Percentiles rank a stretch among this genome's conserved stretches.
Conservation (phyloP, 768 basidiomycete species). For the Collybiopsis luxurians region DNA sequence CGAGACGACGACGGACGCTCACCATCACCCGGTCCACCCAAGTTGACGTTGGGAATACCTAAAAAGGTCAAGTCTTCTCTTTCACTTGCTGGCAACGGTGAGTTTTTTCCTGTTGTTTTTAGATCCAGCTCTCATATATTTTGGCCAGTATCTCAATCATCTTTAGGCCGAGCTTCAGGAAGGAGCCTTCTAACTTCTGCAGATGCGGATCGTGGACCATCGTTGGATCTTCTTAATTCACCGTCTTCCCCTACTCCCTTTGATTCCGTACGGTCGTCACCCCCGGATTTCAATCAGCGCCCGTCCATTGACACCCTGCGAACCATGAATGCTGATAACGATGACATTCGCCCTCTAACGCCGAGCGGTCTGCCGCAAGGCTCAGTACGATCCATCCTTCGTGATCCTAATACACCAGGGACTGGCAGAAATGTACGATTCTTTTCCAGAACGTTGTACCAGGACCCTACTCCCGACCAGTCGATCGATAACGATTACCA, state of each 20-base stretch:
- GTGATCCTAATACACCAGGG: constrained; percentile 67
- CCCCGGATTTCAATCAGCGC: constrained; percentile 19
- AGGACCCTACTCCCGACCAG: constrained; percentile 61
- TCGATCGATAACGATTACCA: constrained; percentile 33
- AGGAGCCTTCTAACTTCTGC: constrained; percentile 3
- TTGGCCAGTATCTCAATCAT: constrained; percentile 16
- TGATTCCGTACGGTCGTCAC: constrained; percentile 8
- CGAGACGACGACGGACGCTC: constrained; percentile 37
- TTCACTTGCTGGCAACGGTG: constrained; percentile 33
- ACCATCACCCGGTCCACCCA: constrained; percentile 31
- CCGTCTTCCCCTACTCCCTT: constrained; percentile 1
- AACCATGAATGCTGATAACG: constrained; percentile 12
- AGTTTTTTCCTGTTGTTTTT: constrained; percentile 29
- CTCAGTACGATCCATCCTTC: constrained; percentile 71
- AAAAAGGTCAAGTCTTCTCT: constrained; percentile 53
- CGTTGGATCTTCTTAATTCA: constrained; percentile 8
- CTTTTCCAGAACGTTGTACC: constrained; percentile 69
- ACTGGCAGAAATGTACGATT: constrained; percentile 81
- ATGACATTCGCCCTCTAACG: constrained; percentile 28
- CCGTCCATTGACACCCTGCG: constrained; percentile 40
- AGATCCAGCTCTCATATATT: not conserved
- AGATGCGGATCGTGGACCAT: constrained; percentile 14
- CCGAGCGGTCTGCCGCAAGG: constrained; percentile 34
- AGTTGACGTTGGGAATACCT: constrained; percentile 31
- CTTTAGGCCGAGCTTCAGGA: constrained; percentile 12